Conservation (phyloP, 108 stramenopile genomes). For the Schizochytrium sp. region DNA sequence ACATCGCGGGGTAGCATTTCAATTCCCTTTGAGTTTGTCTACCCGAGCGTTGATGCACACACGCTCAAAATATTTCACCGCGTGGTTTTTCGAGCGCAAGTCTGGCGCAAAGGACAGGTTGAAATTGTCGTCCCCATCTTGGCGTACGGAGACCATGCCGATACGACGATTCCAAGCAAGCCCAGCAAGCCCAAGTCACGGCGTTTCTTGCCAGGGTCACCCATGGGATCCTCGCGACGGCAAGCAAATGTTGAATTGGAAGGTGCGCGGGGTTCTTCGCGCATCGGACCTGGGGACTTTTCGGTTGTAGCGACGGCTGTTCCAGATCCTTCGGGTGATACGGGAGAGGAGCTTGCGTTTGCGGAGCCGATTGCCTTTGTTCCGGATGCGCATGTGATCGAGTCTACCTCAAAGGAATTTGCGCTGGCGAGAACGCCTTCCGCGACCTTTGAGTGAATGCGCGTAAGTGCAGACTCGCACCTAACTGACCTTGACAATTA, state of each 20-base stretch:
- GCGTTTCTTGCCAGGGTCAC: not conserved
- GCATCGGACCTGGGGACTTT: no score
- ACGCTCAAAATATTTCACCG: not conserved
- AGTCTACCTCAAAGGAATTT: not conserved
- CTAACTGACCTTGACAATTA: no score
- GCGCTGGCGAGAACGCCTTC: not conserved
- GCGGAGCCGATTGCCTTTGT: not conserved
- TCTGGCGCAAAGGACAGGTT: not conserved
- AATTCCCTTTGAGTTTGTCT: not conserved
- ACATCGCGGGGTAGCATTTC: not conserved
- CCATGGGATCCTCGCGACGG: no score
- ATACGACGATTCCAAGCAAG: not conserved
- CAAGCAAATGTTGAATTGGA: no score
- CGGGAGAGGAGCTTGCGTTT: no score
- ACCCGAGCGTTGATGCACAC: not conserved
- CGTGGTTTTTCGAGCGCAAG: not conserved
- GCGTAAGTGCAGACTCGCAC: not conserved
- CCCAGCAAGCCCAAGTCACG: not conserved
- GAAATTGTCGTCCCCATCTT: not conserved
- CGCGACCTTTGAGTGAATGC: not conserved
- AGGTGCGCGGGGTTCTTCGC: no score
- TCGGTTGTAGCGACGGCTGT: no score
- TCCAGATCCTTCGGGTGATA: no score
- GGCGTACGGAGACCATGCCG: not conserved
- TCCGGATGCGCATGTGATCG: not conserved